Evolutionary conservation across 2,329 filamentous ascomycete species (phyloP), one percentile per base, ranked within the genome.

Genomic region (Triangularia setosa): DNA sequence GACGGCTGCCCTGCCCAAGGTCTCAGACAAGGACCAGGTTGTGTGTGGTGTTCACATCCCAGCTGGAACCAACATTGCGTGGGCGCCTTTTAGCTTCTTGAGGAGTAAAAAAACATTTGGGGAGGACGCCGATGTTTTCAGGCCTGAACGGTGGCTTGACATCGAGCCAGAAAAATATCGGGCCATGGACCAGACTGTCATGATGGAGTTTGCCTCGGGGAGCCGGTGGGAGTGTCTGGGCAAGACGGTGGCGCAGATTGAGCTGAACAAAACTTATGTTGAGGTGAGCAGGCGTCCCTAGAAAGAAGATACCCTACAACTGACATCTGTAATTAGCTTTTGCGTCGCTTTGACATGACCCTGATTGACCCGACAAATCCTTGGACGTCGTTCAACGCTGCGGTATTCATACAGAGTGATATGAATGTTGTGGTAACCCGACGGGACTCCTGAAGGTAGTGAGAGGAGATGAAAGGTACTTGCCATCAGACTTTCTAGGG

Each of bases 71-170:
- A 64, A 66, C 30, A 55, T 70, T 2, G 65, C 48, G 5, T 27
- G 59, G 33, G 64, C 65, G 23, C 58, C 65, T 11, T 55, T 33
- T 4, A 65, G 64, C 12, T 59, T 69, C 11, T 58, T 69, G 62
- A 40, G 65, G 40, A 23, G 30, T 16, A 65, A 61, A 23, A 54
- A 54, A 2, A 62, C 68, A 1, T 72, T 62, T 54, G 75, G 76
- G 0, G 67, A 69, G n/a, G 80, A 83, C 64, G 75, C 77, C 0
- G 70, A 75, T 5, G 67, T 73, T 0, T 83, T 80, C 67, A 74
- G 78, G 4, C 80, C 80, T 0, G 80, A 82, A 69, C 69, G 80
- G 53, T 81, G 80, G 80, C 67, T 80, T 11, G 72, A 73, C 12
- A 63, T 64, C 1, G 61, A 61, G 4, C 64, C 61, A 16, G 57